A percentile compares a stretch with the other conserved stretches of the same genome.
Conservation (phyloP, 345 rosid genomes). For the Arabis hirsuta region DNA sequence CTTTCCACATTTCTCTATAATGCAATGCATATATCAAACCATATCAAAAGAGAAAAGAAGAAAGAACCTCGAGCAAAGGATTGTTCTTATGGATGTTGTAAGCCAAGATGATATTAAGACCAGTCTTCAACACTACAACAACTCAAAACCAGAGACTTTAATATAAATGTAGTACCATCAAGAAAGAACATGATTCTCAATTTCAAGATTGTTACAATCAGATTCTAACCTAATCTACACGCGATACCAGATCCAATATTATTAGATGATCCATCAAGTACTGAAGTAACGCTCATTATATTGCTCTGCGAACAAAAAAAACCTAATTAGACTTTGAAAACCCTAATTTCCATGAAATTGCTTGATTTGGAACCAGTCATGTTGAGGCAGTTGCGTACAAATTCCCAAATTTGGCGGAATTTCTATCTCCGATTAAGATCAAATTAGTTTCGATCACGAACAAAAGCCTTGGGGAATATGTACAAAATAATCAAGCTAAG, state of each 20-base stretch:
- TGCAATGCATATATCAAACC: no score
- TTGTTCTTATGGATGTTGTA: slow-evolving; percentile 87
- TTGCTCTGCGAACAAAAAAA: no score
- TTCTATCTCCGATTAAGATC: no score
- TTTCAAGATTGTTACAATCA: background rate
- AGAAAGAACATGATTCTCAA: background rate
- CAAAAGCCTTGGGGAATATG: no score
- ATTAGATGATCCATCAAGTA: slow-evolving; percentile 85
- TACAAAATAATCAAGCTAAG: background rate
- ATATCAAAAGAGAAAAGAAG: slow-evolving; percentile 48
- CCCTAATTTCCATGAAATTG: no score
- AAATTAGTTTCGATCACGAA: no score
- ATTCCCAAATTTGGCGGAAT: slow-evolving; percentile 72
- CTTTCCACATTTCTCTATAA: background rate
- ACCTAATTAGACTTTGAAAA: no score
- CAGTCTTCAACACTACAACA: slow-evolving; percentile 81
- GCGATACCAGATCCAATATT: slow-evolving; percentile 91
- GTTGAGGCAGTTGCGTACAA: slow-evolving; percentile 87
- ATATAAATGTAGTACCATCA: background rate
- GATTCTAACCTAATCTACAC: slow-evolving; percentile 69
- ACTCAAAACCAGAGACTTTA: slow-evolving; percentile 10
- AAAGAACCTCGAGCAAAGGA: slow-evolving; percentile 77
- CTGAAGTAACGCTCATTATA: slow-evolving; percentile 67
- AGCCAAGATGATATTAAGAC: slow-evolving; percentile 73
- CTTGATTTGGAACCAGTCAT: no score